Evolutionary conservation across 306 rosid genomes (phyloP).

Genomic region (Cicer cuneatum): DNA sequence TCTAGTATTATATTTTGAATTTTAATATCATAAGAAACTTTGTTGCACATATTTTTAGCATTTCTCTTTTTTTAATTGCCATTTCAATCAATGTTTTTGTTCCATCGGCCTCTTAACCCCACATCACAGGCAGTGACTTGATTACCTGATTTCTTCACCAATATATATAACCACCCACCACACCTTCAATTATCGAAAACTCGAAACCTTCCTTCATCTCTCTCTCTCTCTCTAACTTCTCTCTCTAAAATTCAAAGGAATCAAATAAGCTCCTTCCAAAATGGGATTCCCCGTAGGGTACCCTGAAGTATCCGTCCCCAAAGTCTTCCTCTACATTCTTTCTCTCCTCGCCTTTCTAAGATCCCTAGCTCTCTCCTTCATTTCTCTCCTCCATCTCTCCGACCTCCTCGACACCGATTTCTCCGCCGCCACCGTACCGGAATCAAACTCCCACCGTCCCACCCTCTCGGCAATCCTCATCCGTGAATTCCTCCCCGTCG

Average conservation of each 20-base stretch:
- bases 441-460: background rate
- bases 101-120: background rate
- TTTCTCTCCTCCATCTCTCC: constrained; percentile 68
- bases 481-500: constrained; percentile 72
- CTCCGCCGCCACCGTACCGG: background rate
- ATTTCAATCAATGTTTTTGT: no score
- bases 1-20: no score
- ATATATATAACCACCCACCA: background rate
- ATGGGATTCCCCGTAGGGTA: constrained; percentile 85
- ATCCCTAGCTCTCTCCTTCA: constrained; percentile 58
- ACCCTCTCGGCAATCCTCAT: constrained; percentile 68
- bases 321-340: constrained; percentile 63
- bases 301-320: constrained; percentile 72
- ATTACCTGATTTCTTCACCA: background rate
- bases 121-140: constrained; percentile 14
- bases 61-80: no score
- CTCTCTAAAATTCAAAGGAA: background rate
- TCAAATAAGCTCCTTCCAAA: background rate
- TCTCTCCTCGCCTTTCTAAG: constrained; percentile 68
- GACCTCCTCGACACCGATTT: constrained; percentile 67
- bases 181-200: background rate
- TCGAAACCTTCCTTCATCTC: background rate
- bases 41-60: no score
- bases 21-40: no score
- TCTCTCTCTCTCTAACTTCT: constrained; percentile 30